Base-by-base conservation (phyloP, 257 asterid species). In the Catharanthus roseus region DNA sequence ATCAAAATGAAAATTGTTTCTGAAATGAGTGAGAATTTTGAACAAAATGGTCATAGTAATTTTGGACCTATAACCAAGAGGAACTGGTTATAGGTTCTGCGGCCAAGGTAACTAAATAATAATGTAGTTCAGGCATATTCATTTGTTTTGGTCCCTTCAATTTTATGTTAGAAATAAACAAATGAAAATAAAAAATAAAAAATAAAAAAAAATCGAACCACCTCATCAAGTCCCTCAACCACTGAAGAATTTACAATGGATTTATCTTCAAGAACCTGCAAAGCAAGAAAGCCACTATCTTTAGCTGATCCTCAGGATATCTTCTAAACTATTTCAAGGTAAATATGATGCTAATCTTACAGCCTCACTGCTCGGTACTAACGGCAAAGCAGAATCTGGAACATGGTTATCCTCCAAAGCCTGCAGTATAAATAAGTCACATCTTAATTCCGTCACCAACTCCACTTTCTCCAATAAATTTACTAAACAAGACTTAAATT, bases 211-310 rank as follows among this genome's bases (percentile, higher is more conserved):
- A 44, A 72, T 41, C 55, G 12, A 38, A 42, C 38, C 70, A 39
- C 70, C 38, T 45, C 56, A 0, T 42, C 55, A 41, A 13, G 36
- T 24, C 13, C 24, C 51, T 16, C 24, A 61, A 61, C 70, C 39
- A 15, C 42, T 23, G 70, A 23, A 44, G 11, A 66, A 18, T 67
- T 34, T 15, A 28, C 24, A 33, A 34, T 19, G n/a, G 56, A 53
- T 51, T 63, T 64, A 42, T 38, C 71, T 23, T 63, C 41, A 63
- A 19, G 42, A 34, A 26, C 63, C 75, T 72, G 70, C 51, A 72
- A 72, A 67, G 15, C 16, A 67, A 19, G 9, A 47, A 73, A 39
- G 47, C 44, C 28, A 41, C 19, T 54, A 34, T 47, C 7, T 19
- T 36, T 56, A 61, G 44, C 47, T 72, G 19, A 72, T 19, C 41